Evolutionary conservation across 805 yeast species (phyloP).

Genomic region (Kluyveromyces dobzhanskii): DNA sequence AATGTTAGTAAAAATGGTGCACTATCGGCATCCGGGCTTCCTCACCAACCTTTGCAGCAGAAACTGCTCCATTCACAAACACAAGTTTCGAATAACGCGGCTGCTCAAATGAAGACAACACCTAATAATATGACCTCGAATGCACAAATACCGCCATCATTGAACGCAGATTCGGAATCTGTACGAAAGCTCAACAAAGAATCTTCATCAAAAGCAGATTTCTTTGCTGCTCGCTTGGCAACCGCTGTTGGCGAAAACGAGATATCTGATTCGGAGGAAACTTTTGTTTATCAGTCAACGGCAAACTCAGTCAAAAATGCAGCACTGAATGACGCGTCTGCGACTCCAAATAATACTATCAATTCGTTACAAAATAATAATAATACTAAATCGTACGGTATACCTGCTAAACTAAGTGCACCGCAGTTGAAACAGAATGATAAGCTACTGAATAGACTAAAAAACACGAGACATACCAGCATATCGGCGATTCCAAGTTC

Average conservation of each 20-base stretch:
- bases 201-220: slow-evolving; percentile 63
- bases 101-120: not conserved
- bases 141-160: not conserved
- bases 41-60: no score
- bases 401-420: slow-evolving; percentile 26
- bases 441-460: slow-evolving; percentile 20
- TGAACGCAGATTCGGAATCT: not conserved
- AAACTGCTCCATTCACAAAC: no score
- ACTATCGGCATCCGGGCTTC: no score
- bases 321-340: slow-evolving; percentile 5
- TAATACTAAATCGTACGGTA: slow-evolving; percentile 15
- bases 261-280: slow-evolving; percentile 84
- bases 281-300: slow-evolving; percentile 79
- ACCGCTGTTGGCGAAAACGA: slow-evolving; percentile 89
- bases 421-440: slow-evolving; percentile 20
- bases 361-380: slow-evolving; percentile 7
- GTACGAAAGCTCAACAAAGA: slow-evolving; percentile 6
- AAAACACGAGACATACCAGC: slow-evolving; percentile 28
- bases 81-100: no score
- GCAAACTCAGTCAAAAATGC: slow-evolving; percentile 25
- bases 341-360: slow-evolving; percentile 16
- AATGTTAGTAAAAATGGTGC: no score
- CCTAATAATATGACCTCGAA: not conserved
- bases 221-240: slow-evolving; percentile 91
- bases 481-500: slow-evolving; percentile 21